Percentiles rank a stretch among this genome's conserved stretches.
These are phyloP conservation scores for Capsicum baccatum DNA, from an alignment of 257 asterid species.

Conservation along the genomic window DNA sequence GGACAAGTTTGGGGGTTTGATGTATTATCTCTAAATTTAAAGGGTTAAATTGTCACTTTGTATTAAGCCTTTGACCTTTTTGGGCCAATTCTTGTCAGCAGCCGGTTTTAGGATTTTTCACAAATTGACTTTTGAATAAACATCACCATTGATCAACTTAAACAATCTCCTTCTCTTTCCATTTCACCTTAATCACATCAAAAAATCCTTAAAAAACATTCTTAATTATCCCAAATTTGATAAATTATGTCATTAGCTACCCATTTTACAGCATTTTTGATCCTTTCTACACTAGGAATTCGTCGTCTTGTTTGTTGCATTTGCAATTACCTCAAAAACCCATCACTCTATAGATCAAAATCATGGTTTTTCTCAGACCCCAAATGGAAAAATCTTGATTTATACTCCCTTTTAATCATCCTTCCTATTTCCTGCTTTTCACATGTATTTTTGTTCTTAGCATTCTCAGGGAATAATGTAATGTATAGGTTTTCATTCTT, in stretches of 20 bases:
- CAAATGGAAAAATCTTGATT: constrained; percentile 78
- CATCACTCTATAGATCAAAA: constrained; percentile 68
- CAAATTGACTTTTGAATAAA: background rate
- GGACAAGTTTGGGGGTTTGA: no score
- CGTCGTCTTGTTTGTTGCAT: constrained; percentile 67
- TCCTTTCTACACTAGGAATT: constrained; percentile 66
- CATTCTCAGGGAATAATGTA: constrained; percentile 56
- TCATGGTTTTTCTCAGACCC: constrained; percentile 75
- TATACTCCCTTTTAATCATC: constrained; percentile 56
- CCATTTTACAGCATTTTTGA: constrained; percentile 70
- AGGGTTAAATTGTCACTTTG: no score
- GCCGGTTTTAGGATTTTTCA: background rate
- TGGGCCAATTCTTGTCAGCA: background rate
- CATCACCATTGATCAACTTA: constrained; percentile 22
- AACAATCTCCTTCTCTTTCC: background rate
- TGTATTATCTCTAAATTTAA: no score
- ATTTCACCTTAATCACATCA: background rate
- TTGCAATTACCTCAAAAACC: constrained; percentile 68
- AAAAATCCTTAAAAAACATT: background rate
- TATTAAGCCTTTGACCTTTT: background rate
- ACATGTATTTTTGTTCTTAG: constrained; percentile 57
- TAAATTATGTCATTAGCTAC: constrained; percentile 58
- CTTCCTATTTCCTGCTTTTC: constrained; percentile 74
- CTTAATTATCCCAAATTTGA: background rate
- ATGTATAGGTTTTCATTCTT: constrained; percentile 69